Evolutionary conservation across 306 rosid genomes (phyloP), one percentile per base, ranked within the genome.

Genomic region (Glycine soja): DNA sequence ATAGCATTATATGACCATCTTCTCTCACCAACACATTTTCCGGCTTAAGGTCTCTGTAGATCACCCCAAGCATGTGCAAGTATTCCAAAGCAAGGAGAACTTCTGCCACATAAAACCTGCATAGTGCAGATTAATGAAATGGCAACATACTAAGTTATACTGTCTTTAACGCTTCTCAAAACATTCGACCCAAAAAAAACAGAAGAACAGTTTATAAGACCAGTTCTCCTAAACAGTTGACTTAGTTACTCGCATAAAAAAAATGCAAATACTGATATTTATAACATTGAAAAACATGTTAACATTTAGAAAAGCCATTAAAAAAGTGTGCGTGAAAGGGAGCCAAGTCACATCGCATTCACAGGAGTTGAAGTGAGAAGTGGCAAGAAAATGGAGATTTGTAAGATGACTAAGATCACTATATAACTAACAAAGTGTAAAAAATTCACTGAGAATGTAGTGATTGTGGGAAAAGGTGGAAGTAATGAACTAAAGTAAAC

Each of bases 61-160:
- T 89, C 72, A 95, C 90, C 53, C 97, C 99, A 30, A 95, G 97
- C 99, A 95, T 95, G 88, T 95, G 99, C 90, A 95, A 85, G 87
- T 95, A 95, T 88, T 95, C 99, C 90, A 95, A 86, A 38, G 99
- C 94, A 82, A 95, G 97, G 80, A 95, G 98, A 80, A 95, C 98
- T 88, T 95, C 99, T 24, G 99, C 97, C 86, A 89, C 98, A 81
- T 95, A 95, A 86, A 95, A 95, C 91, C 99, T 95, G 93, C 80
- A 85, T 5, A 16, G 54, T 11, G 57, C 72, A 59, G 43, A 83
- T 24, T 24, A 24, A 24, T 24, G 30, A 24, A 24, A 24, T 24
- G 30, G 2, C 30, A 24, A 24, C 30, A 24, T 63, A 62, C 59
- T 70, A 66, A 57, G 51, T 53, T 53, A 14, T 61, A 63, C 34